Percentiles rank a stretch among this genome's conserved stretches.
phyloP scores from a whole-genome alignment of 768 basidiomycete genomes.

The Kwoniella mangroviensis region DNA sequence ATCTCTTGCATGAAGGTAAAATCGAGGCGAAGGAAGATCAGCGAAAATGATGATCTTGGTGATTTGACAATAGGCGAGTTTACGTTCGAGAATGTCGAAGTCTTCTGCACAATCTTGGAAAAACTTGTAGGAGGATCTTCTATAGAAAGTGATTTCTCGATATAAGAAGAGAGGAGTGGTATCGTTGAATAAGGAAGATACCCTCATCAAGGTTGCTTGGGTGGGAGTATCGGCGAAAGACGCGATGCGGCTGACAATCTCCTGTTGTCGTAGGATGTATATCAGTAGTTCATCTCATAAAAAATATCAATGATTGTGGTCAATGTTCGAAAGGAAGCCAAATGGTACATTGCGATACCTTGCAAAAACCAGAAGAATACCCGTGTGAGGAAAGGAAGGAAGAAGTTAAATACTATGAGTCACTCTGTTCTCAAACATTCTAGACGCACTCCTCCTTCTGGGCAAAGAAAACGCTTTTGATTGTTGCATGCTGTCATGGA shows the following conservation, averaged over 20 bases:
- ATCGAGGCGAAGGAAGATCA: background rate
- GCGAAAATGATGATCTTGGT: background rate
- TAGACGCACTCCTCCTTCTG: too few relatives aligned
- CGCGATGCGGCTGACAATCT: background rate
- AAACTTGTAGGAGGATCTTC: background rate
- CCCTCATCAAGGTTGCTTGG: slow-evolving; percentile 2
- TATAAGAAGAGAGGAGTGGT: background rate
- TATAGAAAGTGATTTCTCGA: background rate
- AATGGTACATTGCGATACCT: too few relatives aligned
- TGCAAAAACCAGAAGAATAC: too few relatives aligned
- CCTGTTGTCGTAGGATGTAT: background rate
- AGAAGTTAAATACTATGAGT: too few relatives aligned
- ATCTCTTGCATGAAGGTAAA: background rate
- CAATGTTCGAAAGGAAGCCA: too few relatives aligned
- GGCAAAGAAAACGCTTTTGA: too few relatives aligned
- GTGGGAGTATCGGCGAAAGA: background rate
- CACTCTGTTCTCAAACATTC: too few relatives aligned
- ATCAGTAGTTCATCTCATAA: background rate
- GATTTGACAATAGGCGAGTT: background rate
- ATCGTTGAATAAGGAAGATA: background rate
- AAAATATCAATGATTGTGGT: background rate
- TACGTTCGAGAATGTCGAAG: background rate
- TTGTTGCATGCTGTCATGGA: too few relatives aligned
- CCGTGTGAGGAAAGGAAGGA: too few relatives aligned
- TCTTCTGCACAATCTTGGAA: background rate